Evolutionary conservation across 306 rosid genomes (phyloP).

Genomic region (Corylus avellana): DNA sequence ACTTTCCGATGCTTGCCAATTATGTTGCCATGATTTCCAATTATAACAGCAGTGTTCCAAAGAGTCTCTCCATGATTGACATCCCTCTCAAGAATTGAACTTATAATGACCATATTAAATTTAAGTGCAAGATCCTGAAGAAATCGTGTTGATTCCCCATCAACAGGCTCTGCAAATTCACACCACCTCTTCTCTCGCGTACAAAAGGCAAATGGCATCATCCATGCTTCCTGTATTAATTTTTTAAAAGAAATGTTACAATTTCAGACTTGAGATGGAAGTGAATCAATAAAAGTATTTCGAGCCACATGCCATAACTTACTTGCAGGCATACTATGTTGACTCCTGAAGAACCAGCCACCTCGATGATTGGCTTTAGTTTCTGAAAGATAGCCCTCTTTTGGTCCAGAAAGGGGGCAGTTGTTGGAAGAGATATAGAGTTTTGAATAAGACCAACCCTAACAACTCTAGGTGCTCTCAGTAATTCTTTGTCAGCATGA

Average conservation of each 20-base stretch:
- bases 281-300: slow-evolving; percentile 15
- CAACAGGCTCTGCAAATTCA: slow-evolving; percentile 90
- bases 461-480: slow-evolving; percentile 76
- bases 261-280: slow-evolving; percentile 15
- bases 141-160: slow-evolving; percentile 75
- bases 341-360: slow-evolving; percentile 82
- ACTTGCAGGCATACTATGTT: slow-evolving; percentile 92
- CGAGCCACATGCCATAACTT: slow-evolving; percentile 28
- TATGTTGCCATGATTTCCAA: slow-evolving; percentile 86
- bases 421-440: slow-evolving; percentile 77
- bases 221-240: slow-evolving; percentile 82
- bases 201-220: slow-evolving; percentile 95
- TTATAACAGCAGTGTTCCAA: slow-evolving; percentile 68
- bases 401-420: slow-evolving; percentile 68
- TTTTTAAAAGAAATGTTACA: slow-evolving; percentile 3
- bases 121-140: slow-evolving; percentile 64
- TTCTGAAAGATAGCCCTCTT: slow-evolving; percentile 72
- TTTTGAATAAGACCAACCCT: slow-evolving; percentile 94
- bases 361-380: slow-evolving; percentile 76
- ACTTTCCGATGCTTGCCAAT: slow-evolving; percentile 94
- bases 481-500: slow-evolving; percentile 62
- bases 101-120: slow-evolving; percentile 89
- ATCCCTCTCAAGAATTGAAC: slow-evolving; percentile 93
- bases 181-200: slow-evolving; percentile 94
- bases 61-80: slow-evolving; percentile 61